Base-by-base conservation (phyloP, 495 filamentous ascomycete genomes). In the Staphylotrichum tortipilum region DNA sequence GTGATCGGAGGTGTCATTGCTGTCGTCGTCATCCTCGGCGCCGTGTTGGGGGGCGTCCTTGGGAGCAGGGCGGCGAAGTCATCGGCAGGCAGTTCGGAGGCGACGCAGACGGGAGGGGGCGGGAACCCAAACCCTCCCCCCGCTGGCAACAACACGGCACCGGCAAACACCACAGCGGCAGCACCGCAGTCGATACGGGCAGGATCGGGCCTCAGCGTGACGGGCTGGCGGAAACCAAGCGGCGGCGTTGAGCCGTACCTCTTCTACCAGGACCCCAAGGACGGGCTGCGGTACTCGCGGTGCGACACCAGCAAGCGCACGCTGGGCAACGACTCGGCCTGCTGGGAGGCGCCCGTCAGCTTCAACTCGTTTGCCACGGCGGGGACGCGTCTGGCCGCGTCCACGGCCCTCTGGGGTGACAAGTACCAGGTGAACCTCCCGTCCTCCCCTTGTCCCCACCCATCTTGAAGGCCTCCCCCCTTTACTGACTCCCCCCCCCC, bases 241-340 rank as follows among this genome's bases (percentile, higher is more conserved):
- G 57, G 55, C 22, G 26, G 39, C n/a, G 23, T 50, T 10, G 50
- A 56, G 22, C 41, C 48, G n/a, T 48, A 34, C 28, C 39, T 60
- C 15, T 60, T 45, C 44, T 56, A 45, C 44, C 53, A 56, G 23
- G 54, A 48, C 19, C 12, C n/a, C 0, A 10, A 46, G 24, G 38
- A 49, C 30, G 28, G 17, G 2, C 47, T 60, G 7, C 26, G 40
- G 8, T 45, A 36, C 11, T 44, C 54, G 19, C 37, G 21, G 7
- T 60, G 49, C 36, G 49, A 57, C 39, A 49, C 30, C 10, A 39
- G 34, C 21, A 3, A 10, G 4, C 23, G 39, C 10, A 5, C 30
- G 8, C 1, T 39, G 11, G 26, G 17, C 21, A 47, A 30, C 19
- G 39, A 54, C 5, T 44, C 46, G 12, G 18, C 47, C 9, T 60